These are phyloP conservation scores for Piper longum DNA, from an alignment of 164 flowering plant species.

Conservation along the genomic window DNA sequence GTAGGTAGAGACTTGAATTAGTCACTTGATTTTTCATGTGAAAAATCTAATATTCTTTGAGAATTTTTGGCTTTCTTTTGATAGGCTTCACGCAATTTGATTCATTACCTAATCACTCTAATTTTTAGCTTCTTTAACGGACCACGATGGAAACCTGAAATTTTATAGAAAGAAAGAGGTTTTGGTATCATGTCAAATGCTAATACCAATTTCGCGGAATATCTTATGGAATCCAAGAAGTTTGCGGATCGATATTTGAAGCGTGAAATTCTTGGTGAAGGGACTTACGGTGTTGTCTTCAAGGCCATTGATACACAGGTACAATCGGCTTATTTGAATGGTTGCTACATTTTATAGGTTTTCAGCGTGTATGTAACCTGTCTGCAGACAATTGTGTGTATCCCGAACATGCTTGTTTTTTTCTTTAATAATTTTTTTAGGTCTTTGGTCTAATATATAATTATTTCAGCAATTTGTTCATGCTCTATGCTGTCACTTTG, in stretches of 20 bases:
- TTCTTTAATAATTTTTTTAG: not conserved
- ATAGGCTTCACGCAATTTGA: no score
- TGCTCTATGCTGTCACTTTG: not conserved
- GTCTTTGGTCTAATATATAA: not conserved
- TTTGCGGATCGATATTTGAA: constrained; percentile 82
- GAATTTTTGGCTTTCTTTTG: no score
- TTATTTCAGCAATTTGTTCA: not conserved
- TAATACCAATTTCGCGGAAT: not conserved
- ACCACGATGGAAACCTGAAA: no score
- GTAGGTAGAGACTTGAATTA: no score
- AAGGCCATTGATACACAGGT: constrained; percentile 91
- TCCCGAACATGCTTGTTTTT: not conserved
- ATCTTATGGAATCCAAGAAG: constrained; percentile 26
- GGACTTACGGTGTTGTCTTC: constrained; percentile 91
- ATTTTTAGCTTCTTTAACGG: no score
- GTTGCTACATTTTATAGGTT: not conserved
- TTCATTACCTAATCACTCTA: no score
- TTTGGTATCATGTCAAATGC: not conserved
- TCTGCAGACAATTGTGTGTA: not conserved
- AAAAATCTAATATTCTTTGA: no score
- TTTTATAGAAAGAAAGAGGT: not conserved
- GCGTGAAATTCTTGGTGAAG: constrained; percentile 82
- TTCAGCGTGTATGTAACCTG: not conserved
- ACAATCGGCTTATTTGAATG: not conserved
- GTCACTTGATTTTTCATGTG: no score